phyloP scores from a whole-genome alignment of 805 yeast species.

The Candida sonorensis region DNA sequence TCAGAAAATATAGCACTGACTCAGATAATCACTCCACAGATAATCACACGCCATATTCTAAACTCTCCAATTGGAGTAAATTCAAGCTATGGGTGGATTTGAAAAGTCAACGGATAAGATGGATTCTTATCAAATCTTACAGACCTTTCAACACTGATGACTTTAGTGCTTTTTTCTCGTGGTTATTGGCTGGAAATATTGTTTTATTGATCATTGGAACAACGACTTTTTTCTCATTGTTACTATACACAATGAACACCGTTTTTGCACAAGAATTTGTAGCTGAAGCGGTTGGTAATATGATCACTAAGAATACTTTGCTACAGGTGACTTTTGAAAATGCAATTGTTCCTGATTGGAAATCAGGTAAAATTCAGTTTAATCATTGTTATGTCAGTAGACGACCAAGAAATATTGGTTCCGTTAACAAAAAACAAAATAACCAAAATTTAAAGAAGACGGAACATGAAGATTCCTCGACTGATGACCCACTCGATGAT shows the following conservation, averaged over 20 bases:
- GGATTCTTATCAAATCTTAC: constrained; percentile 69
- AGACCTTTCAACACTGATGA: constrained; percentile 93
- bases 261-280: constrained; percentile 85
- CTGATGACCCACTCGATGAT: constrained; percentile 51
- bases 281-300: constrained; percentile 74
- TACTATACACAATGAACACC: constrained; percentile 72
- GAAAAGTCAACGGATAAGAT: constrained; percentile 37
- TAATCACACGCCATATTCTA: too few relatives aligned
- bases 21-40: too few relatives aligned
- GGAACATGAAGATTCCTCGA: constrained; percentile 1
- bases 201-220: constrained; percentile 77
- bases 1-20: too few relatives aligned
- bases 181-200: constrained; percentile 87
- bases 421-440: constrained; percentile 27
- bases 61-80: too few relatives aligned
- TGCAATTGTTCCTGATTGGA: constrained; percentile 94
- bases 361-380: constrained; percentile 77
- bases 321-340: constrained; percentile 82
- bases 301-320: constrained; percentile 77
- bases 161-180: constrained; percentile 80
- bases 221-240: constrained; percentile 82
- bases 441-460: too few relatives aligned
- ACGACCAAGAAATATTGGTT: constrained; percentile 51
- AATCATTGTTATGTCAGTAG: constrained; percentile 80
- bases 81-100: constrained; percentile 2